Base-by-base conservation (phyloP, 305 asterid species). In the Withania somnifera region DNA sequence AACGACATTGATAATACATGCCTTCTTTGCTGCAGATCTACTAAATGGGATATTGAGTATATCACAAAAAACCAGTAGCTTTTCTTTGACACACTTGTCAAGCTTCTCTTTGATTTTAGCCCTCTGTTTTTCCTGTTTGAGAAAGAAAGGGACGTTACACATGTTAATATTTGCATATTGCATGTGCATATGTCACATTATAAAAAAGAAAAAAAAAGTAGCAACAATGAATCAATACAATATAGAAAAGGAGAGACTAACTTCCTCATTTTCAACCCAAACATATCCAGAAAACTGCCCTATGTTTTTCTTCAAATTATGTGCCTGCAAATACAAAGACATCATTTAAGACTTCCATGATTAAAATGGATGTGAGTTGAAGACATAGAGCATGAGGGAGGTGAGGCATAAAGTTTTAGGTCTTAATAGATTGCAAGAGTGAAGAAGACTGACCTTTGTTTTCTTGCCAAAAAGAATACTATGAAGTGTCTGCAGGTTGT, bases 211-310 rank as follows among this genome's bases (percentile, higher is more conserved):
- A 6, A 47, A 14, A n/a, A 4, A 42, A 60, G 40, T 4, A 4
- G 1, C 6, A 57, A 42, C 60, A 80, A 80, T 36, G 50, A 50
- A 51, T 40, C 26, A 63, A 78, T 45, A 42, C 52, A 7, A 24
- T 63, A 11, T 53, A 79, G 32, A 24, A 71, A 80, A 26, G 60
- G 26, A 86, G 85, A 58, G 47, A 79, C 45, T 64, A n/a, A 71
- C 28, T 83, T 94, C 99, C 98, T 95, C 98, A 88, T 90, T 89
- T 85, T 94, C 94, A 83, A 75, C 86, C 99, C 99, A 95, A 56
- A 90, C 93, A 88, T 88, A 94, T 78, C 99, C 99, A 87, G 98
- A 96, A 91, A 96, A 96, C 89, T 87, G 92, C 84, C 99, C 97
- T 17, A 96, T 83, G 83, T 96, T 92, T 90, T 86, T 93, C 94